phyloP scores from a whole-genome alignment of 768 basidiomycete genomes.

The Macrocybe gigantea region DNA sequence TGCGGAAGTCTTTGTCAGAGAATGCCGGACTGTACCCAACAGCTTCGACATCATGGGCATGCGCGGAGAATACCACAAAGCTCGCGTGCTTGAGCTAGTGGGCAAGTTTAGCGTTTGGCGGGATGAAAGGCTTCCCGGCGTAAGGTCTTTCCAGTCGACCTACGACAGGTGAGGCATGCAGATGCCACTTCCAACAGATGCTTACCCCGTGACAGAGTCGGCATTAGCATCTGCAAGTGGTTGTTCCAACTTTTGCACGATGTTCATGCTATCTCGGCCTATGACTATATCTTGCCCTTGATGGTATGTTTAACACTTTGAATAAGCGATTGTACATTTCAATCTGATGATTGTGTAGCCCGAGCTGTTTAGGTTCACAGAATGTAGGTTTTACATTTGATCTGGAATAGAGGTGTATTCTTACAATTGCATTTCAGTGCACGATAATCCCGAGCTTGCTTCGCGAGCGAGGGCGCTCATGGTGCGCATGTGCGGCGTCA shows the following conservation, averaged over 20 bases:
- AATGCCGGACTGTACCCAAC: constrained; percentile 49
- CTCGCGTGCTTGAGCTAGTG: constrained; percentile 55
- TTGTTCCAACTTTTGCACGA: constrained; percentile 71
- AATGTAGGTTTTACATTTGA: constrained; percentile 34
- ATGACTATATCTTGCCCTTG: constrained; percentile 78
- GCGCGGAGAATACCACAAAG: constrained; percentile 55
- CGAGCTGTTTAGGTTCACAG: constrained; percentile 71
- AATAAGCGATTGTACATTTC: background rate
- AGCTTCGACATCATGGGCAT: constrained; percentile 75
- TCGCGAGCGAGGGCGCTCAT: constrained; percentile 62
- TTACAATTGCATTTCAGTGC: constrained; percentile 35
- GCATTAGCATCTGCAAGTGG: constrained; percentile 71
- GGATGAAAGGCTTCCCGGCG: constrained; percentile 62
- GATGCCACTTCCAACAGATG: constrained; percentile 1
- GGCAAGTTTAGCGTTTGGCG: constrained; percentile 65
- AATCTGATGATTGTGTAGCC: constrained; percentile 34
- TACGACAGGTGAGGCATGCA: constrained; percentile 59
- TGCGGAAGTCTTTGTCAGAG: constrained; percentile 58
- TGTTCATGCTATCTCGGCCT: constrained; percentile 67
- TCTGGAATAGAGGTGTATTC: background rate
- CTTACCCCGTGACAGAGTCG: constrained; percentile 36
- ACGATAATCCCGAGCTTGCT: constrained; percentile 69
- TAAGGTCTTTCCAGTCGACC: constrained; percentile 77
- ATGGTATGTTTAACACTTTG: constrained; percentile 47
- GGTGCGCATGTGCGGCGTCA: constrained; percentile 82